Percentiles rank a stretch among this genome's conserved stretches.
Evolutionary conservation across 257 asterid species (phyloP).

Genomic region (Solanum chiquidenum): DNA sequence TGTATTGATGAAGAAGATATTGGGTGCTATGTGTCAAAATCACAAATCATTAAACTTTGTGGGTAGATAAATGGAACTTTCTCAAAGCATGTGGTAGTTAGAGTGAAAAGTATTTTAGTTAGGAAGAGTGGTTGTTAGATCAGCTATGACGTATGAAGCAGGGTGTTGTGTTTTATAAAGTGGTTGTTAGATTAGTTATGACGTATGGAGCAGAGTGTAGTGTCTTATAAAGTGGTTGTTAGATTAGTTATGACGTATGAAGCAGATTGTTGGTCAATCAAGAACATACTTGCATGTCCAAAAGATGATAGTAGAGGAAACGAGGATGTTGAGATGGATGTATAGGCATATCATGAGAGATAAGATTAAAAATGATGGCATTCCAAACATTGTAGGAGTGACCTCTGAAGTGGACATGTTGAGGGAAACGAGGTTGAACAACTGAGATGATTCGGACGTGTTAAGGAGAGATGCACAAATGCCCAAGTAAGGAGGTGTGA

Average conservation of each 20-base stretch:
- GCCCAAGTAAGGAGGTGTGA: background rate
- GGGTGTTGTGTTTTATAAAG: too few relatives aligned
- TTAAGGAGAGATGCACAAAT: background rate
- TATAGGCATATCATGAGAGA: background rate
- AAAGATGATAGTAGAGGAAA: too few relatives aligned
- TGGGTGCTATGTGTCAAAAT: background rate
- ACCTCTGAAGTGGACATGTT: too few relatives aligned
- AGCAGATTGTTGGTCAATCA: background rate
- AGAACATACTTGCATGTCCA: background rate
- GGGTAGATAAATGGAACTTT: background rate
- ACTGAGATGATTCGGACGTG: too few relatives aligned
- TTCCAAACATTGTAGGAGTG: too few relatives aligned
- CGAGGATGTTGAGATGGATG: background rate
- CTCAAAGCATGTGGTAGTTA: background rate
- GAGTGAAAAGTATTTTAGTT: background rate
- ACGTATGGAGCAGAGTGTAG: too few relatives aligned
- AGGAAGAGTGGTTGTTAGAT: background rate
- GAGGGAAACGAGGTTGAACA: background rate
- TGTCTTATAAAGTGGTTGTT: too few relatives aligned
- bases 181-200: too few relatives aligned
- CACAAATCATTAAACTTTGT: background rate
- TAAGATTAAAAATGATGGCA: too few relatives aligned
- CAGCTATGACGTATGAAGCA: too few relatives aligned
- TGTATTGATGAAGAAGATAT: background rate
- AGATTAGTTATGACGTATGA: too few relatives aligned